A percentile compares a stretch with the other conserved stretches of the same genome.
Conservation (phyloP, 768 basidiomycete genomes). For the Lactarius hengduanensis region DNA sequence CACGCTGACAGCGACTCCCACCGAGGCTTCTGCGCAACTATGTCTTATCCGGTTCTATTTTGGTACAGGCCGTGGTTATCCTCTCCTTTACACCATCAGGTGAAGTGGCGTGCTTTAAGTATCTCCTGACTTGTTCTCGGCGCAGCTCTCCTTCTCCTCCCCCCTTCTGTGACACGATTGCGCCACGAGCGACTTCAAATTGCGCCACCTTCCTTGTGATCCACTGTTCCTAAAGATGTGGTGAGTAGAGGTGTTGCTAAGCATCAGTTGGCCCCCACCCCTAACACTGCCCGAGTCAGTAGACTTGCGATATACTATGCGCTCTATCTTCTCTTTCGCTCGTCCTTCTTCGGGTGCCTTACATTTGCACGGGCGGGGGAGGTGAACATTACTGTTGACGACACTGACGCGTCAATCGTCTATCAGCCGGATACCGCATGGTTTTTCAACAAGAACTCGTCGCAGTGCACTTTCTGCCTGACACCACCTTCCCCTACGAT, state of each 20-base stretch:
- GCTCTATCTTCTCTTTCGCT: not conserved
- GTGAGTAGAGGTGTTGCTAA: not conserved
- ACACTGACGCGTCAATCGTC: slow-evolving; percentile 13
- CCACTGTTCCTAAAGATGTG: not conserved
- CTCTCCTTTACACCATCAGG: not conserved
- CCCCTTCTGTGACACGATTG: not conserved
- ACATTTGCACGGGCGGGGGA: not conserved
- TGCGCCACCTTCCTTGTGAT: not conserved
- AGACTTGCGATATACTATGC: not conserved
- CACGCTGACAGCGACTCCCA: slow-evolving; percentile 13
- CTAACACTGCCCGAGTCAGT: not conserved
- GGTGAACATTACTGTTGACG: slow-evolving; percentile 21
- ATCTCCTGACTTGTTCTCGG: not conserved
- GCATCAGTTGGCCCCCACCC: not conserved
- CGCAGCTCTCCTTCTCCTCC: slow-evolving; percentile 5
- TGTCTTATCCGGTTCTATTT: slow-evolving; percentile 3
- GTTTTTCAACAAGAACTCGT: slow-evolving; percentile 10
- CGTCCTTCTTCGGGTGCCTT: not conserved
- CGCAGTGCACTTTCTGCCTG: slow-evolving; percentile 17
- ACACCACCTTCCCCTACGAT: slow-evolving; percentile 4
- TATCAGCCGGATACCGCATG: slow-evolving; percentile 9
- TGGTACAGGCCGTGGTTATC: not conserved
- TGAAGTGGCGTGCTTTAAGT: slow-evolving; percentile 10
- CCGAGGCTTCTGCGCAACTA: slow-evolving; percentile 21
- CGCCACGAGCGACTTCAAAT: not conserved